Base-by-base conservation (phyloP, 2,329 filamentous ascomycete genomes). In the Calonectria ilicicola region DNA sequence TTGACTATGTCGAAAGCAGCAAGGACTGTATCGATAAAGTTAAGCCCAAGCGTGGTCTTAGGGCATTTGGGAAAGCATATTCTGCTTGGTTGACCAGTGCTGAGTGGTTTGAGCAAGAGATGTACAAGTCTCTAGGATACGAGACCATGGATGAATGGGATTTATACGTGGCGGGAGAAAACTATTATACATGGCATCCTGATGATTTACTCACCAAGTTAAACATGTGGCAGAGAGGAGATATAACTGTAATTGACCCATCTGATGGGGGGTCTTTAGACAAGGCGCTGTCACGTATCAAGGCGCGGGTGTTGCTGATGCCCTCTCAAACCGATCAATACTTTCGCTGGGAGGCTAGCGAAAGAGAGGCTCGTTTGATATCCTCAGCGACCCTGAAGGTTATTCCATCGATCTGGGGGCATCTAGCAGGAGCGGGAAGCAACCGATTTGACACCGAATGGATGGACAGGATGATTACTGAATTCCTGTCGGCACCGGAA, bases 261-360 rank as follows among this genome's bases (percentile, higher is more conserved):
- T 77, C 73, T 44, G 76, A 74, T 15, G 69, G 58, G 7, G 75
- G 65, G 1, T 76, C 77, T 12, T 89, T 91, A 70, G 84, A 87
- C 72, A 86, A 86, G 71, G 88, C 89, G 0, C 84, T 93, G 86
- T 84, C 87, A 60, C 87, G 84, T 2, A 92, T 94, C 78, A 91
- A 89, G 81, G 89, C 91, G 0, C 92, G 89, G 73, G 88, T 90
- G 0, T 79, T 94, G 72, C 88, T 93, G 2, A 82, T 93, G 70
- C 92, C 92, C 0, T 84, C 85, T 29, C 88, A 89, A 78, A 93
- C 91, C 0, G 92, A 94, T 80, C 86, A 93, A 47, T 94, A 94
- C 78, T 94, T 94, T 75, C 87, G 90, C 8, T 78, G 73, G 69
- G 79, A 79, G 49, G 82, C 82, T 44, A 81, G 77, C n/a, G 79